Conservation (phyloP, 768 basidiomycete species). For the Leccinum ochraceum region DNA sequence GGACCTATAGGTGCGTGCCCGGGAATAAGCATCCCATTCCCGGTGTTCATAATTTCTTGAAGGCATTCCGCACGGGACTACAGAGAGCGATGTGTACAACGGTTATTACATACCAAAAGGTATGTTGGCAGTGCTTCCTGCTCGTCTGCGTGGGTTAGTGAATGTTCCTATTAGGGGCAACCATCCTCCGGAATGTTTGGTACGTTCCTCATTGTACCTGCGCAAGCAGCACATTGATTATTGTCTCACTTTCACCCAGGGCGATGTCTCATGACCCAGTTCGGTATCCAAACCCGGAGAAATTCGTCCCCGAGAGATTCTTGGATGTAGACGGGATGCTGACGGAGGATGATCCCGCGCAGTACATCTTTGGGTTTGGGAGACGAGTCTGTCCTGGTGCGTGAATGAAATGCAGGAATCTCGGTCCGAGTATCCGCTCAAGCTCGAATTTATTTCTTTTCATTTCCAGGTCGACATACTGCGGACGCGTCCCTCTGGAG, state of each 20-base stretch:
- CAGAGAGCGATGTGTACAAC: constrained; percentile 40
- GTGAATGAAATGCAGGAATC: background rate
- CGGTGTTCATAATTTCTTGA: background rate
- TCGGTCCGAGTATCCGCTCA: background rate
- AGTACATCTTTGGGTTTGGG: background rate
- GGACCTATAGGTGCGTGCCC: background rate
- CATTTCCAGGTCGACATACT: background rate
- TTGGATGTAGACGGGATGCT: background rate
- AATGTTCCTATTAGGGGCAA: background rate
- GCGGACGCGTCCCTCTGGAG: background rate
- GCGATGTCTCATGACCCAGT: background rate
- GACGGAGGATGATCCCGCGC: background rate
- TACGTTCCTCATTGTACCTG: background rate
- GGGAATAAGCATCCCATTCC: background rate
- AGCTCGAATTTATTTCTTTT: background rate
- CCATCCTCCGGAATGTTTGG: background rate
- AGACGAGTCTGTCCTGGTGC: background rate
- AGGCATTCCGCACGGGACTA: constrained; percentile 27
- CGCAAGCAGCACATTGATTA: too few species aligned
- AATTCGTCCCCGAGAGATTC: background rate
- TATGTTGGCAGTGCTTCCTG: background rate
- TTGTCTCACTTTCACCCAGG: background rate
- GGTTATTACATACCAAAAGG: constrained; percentile 55
- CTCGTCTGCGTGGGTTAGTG: background rate
- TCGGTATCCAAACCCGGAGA: background rate